These are phyloP conservation scores for Metarhizium rileyi DNA, from an alignment of 2,329 filamentous ascomycete species.

Conservation along the genomic window DNA sequence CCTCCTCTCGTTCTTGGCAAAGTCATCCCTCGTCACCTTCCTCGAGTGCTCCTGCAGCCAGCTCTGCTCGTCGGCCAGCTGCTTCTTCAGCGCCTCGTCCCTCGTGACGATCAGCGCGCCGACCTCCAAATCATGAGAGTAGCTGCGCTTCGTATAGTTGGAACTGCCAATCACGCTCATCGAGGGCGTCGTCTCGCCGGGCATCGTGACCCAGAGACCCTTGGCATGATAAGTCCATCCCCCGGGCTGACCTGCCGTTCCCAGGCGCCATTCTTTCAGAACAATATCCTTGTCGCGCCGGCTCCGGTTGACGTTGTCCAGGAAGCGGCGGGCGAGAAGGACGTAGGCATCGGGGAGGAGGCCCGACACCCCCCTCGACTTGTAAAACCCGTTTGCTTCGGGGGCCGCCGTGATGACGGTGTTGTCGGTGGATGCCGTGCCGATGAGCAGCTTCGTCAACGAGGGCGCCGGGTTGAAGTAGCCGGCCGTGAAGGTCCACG, in stretches of 20 bases:
- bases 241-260: slow-evolving; percentile 67
- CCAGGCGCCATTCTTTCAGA: slow-evolving; percentile 80
- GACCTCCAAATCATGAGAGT: slow-evolving; percentile 83
- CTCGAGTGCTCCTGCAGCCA: slow-evolving; percentile 70
- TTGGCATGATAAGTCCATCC: slow-evolving; percentile 99
- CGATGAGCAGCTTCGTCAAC: slow-evolving; percentile 69
- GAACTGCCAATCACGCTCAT: slow-evolving; percentile 82
- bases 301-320: slow-evolving; percentile 44
- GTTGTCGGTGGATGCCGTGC: slow-evolving; percentile 58
- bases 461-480: slow-evolving; percentile 96
- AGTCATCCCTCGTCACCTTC: slow-evolving; percentile 63
- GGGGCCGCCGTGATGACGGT: slow-evolving; percentile 89
- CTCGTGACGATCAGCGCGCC: slow-evolving; percentile 78
- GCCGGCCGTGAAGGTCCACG: slow-evolving; percentile 94
- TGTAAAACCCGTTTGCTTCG: slow-evolving; percentile 91
- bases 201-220: slow-evolving; percentile 79
- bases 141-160: slow-evolving; percentile 93
- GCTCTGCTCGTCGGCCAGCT: slow-evolving; percentile 68
- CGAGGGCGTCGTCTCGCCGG: slow-evolving; percentile 54
- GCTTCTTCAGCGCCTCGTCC: slow-evolving; percentile 59
- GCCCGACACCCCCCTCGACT: slow-evolving; percentile 76
- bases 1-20: slow-evolving; percentile 69
- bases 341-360: slow-evolving; percentile 90
- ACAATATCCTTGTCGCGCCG: slow-evolving; percentile 48
- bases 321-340: slow-evolving; percentile 72